Evolutionary conservation across 169 alveolate species (phyloP), one percentile per base, ranked within the genome.

Genomic region (Blepharisma undulans): DNA sequence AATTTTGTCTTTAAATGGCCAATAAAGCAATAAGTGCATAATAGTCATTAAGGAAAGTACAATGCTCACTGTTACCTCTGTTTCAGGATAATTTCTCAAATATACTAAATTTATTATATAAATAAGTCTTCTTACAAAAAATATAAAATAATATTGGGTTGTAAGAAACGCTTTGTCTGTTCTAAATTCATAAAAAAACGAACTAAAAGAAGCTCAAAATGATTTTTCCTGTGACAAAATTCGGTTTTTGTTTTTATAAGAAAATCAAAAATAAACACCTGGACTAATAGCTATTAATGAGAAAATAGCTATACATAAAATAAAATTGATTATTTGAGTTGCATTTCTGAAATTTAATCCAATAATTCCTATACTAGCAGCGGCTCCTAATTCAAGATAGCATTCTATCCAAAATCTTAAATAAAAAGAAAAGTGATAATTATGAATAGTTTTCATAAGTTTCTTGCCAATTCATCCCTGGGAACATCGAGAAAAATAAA

Each of bases 331-430:
- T 2, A 32, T 25, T 27, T 21, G 29, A 78, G 34, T 21, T 78
- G 34, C 12, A 78, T 29, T 78, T 2, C n/a, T n/a, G 34, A 78
- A 19, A 0, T 32, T 1, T 10, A 27, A 2, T 7, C 10, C 14
- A 5, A 5, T 78, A 29, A 4, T n/a, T 78, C 29, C 86, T 78
- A 82, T 12, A 21, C 10, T 66, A 4, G 91, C 81, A 30, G 29
- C 25, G 0, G 29, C 29, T 19, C 84, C 91, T 4, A 72, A 6
- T 5, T 86, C 80, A 22, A 86, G 34, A 8, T 4, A 86, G 34
- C 84, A 25, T 33, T 86, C 59, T 1, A 86, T 86, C 84, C 82
- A 66, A 14, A 86, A 86, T 48, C 91, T 60, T 29, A 86, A 2
- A 72, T 61, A 86, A 48, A 86, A 86, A 22, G 29, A 1, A 25